Base-by-base conservation (phyloP, 1,139 yeast genomes). In the Ogataea hybrid region DNA sequence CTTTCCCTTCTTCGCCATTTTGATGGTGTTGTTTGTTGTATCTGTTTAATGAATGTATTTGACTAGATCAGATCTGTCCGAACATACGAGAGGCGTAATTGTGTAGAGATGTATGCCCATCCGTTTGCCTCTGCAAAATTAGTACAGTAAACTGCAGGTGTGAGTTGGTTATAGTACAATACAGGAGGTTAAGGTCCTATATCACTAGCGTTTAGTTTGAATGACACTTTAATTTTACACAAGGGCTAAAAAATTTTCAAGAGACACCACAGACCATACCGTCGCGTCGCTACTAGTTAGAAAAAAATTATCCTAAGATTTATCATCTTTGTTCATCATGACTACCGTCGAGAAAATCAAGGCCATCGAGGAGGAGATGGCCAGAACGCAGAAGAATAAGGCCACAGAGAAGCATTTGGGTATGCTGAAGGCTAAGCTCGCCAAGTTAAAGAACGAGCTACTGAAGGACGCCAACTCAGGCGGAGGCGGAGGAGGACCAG, bases 371-470 rank as follows among this genome's bases (percentile, higher is more conserved):
- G 94, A 84, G 71, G 97, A 90, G 70, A 75, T 83, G 97, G 90
- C 96, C 70, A 77, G 75, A 58, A 90, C 97, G 58, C 97, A 90
- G 63, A 90, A 90, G 69, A 90, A 90, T 68, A 90, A 89, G 79
- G 94, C 92, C 61, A 90, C 97, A 4, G 85, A 90, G 49, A 92
- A 85, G 70, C 98, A 92, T 73, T 71, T 92, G 75, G 98, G 97
- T 61, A 96, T 89, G 69, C 74, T 92, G 54, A 92, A 94, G 67
- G 98, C 98, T 41, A 92, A 92, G 62, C 71, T 94, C 42, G 98
- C 99, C 41, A 90, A 90, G 62, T 74, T 92, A 56, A 85, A 95
- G 70, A 78, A 97, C 61, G 98, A 94, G 62, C 74, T 92, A 46
- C 72, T 92, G 50, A 81, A 95, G 10, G 95, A 89, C 49, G 73